Evolutionary conservation across 202 grass and related monocot genomes (phyloP), one percentile per base, ranked within the genome.

Genomic region (Zizania palustris): DNA sequence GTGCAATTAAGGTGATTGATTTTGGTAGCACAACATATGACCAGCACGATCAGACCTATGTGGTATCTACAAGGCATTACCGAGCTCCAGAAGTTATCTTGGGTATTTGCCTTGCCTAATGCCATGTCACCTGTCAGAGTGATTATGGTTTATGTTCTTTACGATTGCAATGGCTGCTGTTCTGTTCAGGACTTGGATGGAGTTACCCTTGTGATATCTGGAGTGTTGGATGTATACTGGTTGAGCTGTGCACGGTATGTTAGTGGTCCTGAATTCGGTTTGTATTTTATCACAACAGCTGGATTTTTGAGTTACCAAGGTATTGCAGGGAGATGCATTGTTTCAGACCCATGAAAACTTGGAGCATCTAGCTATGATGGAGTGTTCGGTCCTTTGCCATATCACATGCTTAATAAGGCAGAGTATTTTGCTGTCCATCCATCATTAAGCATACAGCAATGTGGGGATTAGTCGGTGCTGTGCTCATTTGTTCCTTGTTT

Each of bases 271-370:
- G 54, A 50, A 59, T 76, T 78, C 74, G 49, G 45, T 71, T 60
- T 78, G 42, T 46, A 16, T 18, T 73, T 15, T 50, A 7, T 68
- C 56, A 28, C 38, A 42, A 62, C 44, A 11, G 54, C 51, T 11
- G 34, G 16, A 38, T 28, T 28, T 58, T 63, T 83, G 72, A 85
- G 71, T 57, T 77, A 78, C 64, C 3, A 46, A 64, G 61, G 33
- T 79, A 82, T 64, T 83, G 78, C 83, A 91, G 96, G 96, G 96
- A 6, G 92, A 91, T 60, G 88, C 89, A 13, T 73, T 99, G 40
- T 99, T 99, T 85, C 96, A 96, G 72, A 99, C 96, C n/a, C 96
- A 96, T 57, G 96, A 99, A 69, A 99, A 99, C 57, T 72, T 96
- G 74, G 96, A 99, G 71, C 96, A 99, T 78, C 76, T 99, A 58